Base-by-base conservation (phyloP, 2,329 filamentous ascomycete species). In the Fusarium praegraminearum region DNA sequence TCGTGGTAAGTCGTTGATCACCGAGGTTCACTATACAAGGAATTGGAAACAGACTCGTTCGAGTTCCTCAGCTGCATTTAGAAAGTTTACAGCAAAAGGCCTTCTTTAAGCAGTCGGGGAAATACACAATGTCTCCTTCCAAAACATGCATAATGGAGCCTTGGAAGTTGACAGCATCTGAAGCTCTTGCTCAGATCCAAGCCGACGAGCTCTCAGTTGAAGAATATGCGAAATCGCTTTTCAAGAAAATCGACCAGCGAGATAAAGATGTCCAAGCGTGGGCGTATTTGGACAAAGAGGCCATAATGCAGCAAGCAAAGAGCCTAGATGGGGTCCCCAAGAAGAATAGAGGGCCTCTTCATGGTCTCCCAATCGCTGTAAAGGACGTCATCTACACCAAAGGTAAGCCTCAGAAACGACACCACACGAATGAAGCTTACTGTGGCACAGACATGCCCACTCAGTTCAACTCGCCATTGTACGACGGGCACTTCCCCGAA, bases 301-400 rank as follows among this genome's bases (percentile, higher is more conserved):
- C 78, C 18, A 82, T 89, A 4, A 76, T 89, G 2, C 69, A 78
- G 9, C 82, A 85, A 53, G 88, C 88, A 4, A 80, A 77, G 40
- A 73, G 75, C 24, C 80, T 90, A 2, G 88, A 90, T 67, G 65
- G 78, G 32, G 67, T 89, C 2, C 84, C 86, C 0, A 57, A 64
- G 2, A 79, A 81, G 7, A 72, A 84, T 44, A 79, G 88, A 56
- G 87, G 87, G 0, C 86, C 85, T 0, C 78, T 90, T 1, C 87
- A 89, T 71, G 88, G 88, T 2, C 76, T 90, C 6, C 82, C 85
- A 0, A 78, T 90, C 16, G 88, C 81, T 1, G 81, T 90, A 2
- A 90, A 90, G 72, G 88, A 90, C 79, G 82, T 90, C 20, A 87
- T 89, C 66, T 83, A 82, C 71, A 89, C 84, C 0, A 86, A 85